Evolutionary conservation across 2,329 filamentous ascomycete species (phyloP).

Genomic region (Bipolaris victoriae): DNA sequence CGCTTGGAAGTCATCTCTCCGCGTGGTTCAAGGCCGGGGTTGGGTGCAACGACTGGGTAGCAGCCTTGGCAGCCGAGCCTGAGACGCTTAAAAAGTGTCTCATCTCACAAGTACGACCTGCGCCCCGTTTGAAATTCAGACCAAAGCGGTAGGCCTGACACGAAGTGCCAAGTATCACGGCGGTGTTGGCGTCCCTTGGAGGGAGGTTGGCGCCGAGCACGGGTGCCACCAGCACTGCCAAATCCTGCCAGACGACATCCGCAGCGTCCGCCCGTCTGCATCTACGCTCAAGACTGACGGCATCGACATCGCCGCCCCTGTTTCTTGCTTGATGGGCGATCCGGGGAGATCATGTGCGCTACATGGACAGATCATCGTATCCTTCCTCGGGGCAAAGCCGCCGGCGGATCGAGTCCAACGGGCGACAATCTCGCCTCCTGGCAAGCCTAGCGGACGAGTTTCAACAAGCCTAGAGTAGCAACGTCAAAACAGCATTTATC

Average conservation of each 20-base stretch:
- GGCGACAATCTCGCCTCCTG: neutral
- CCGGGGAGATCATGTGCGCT: conserved; percentile 4
- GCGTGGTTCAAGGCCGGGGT: conserved; percentile 8
- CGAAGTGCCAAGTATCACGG: conserved; percentile 19
- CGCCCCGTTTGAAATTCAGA: conserved; percentile 5
- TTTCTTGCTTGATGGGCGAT: conserved; percentile 4
- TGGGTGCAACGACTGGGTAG: neutral
- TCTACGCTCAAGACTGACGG: neutral
- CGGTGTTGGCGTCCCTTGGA: conserved; percentile 22
- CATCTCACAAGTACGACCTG: conserved; percentile 16
- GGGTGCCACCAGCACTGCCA: neutral
- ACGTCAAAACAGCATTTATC: neutral
- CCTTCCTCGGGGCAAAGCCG: neutral
- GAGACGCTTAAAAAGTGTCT: conserved; percentile 9
- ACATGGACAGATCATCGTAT: neutral
- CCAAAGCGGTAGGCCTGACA: conserved; percentile 18
- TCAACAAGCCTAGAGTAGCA: neutral
- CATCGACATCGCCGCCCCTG: neutral
- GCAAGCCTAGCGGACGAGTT: neutral
- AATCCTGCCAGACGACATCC: conserved; percentile 3
- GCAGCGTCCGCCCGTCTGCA: conserved; percentile 6
- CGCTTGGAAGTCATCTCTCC: conserved; percentile 21
- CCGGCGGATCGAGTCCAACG: neutral
- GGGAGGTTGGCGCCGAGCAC: conserved; percentile 8
- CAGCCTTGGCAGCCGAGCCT: conserved; percentile 4